Evolutionary conservation across 1,139 yeast genomes (phyloP).

Genomic region (Pichia sp.): DNA sequence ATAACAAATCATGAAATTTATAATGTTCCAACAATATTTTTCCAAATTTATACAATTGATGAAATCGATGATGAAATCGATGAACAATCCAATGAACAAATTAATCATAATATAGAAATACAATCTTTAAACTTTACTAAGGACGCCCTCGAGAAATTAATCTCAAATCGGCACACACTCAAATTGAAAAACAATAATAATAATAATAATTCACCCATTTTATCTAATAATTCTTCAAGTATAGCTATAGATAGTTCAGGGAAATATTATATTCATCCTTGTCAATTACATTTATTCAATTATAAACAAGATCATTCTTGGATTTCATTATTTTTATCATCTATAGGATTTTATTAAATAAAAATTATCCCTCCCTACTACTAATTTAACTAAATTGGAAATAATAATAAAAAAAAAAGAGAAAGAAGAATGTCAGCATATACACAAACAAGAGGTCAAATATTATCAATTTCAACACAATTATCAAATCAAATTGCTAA

Average conservation of each 20-base stretch:
- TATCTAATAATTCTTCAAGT: too few relatives aligned
- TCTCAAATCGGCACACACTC: constrained; percentile 1
- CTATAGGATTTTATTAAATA: too few relatives aligned
- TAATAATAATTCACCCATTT: too few relatives aligned
- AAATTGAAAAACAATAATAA: too few relatives aligned
- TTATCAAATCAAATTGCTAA: constrained; percentile 44
- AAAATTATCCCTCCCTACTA: too few relatives aligned
- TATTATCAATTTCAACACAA: constrained; percentile 51
- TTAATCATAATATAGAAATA: constrained; percentile 1
- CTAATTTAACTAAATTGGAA: too few relatives aligned
- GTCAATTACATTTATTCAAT: not conserved
- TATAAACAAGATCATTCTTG: not conserved
- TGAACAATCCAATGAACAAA: not conserved
- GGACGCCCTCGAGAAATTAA: not conserved
- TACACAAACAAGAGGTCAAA: constrained; percentile 48
- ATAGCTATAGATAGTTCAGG: too few relatives aligned
- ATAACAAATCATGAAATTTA: not conserved
- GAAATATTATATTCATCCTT: constrained; percentile 4
- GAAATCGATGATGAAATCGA: too few relatives aligned
- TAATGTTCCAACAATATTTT: not conserved
- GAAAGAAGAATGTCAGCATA: constrained; percentile 24
- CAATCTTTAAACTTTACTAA: not conserved
- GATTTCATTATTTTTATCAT: not conserved
- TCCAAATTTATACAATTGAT: not conserved
- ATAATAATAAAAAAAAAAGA: too few relatives aligned